phyloP scores from a whole-genome alignment of 129 eudicot genomes.

The Arctium minus region DNA sequence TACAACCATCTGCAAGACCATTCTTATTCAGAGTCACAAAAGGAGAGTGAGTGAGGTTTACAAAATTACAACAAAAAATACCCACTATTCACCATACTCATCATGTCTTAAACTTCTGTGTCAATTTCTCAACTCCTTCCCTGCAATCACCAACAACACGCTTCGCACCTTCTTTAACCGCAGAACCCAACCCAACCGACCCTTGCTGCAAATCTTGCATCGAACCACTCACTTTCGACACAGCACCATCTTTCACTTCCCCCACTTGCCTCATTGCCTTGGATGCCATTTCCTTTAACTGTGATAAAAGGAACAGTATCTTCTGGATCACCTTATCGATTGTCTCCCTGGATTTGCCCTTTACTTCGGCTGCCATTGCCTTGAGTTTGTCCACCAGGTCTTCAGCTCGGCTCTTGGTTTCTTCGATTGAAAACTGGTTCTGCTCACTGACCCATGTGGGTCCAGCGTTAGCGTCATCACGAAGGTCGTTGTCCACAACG shows the following conservation, averaged over 20 bases:
- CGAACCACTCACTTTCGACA: slow-evolving; percentile 41
- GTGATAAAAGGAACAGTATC: slow-evolving; percentile 45
- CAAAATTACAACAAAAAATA: slow-evolving; percentile 23
- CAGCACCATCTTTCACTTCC: slow-evolving; percentile 53
- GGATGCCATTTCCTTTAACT: slow-evolving; percentile 45
- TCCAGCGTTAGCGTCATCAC: slow-evolving; percentile 54
- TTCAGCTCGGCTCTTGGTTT: slow-evolving; percentile 64
- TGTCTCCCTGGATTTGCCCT: slow-evolving; percentile 64
- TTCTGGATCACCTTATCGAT: slow-evolving; percentile 51
- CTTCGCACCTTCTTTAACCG: slow-evolving; percentile 66
- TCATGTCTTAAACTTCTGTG: slow-evolving; percentile 87
- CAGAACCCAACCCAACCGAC: slow-evolving; percentile 40
- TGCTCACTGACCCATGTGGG: slow-evolving; percentile 72
- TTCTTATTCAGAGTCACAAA: slow-evolving; percentile 24
- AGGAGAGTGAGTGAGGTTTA: neutral
- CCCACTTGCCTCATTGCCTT: slow-evolving; percentile 30
- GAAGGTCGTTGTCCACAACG: slow-evolving; percentile 79
- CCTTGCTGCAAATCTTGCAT: slow-evolving; percentile 56
- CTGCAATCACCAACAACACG: slow-evolving; percentile 75
- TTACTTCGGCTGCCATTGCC: slow-evolving; percentile 55
- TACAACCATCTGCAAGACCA: slow-evolving; percentile 18
- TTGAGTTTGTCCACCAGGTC: slow-evolving; percentile 71
- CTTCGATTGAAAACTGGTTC: slow-evolving; percentile 52
- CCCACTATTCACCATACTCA: neutral
- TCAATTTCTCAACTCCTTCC: slow-evolving; percentile 73